Evolutionary conservation across 257 asterid species (phyloP).

Genomic region (Solanum phureja): DNA sequence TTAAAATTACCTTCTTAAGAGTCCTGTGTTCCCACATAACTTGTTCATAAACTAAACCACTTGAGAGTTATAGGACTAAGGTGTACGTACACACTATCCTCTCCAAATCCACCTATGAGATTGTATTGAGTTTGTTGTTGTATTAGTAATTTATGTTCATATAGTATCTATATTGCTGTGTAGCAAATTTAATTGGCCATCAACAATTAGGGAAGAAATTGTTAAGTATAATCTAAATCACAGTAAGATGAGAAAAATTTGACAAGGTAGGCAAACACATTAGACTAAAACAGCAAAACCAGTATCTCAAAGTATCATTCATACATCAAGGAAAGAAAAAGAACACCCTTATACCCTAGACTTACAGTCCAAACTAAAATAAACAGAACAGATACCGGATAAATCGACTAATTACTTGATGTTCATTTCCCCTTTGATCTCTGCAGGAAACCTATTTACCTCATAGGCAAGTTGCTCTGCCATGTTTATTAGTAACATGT

Average conservation of each 20-base stretch:
- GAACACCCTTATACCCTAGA: background rate
- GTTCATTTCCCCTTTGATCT: background rate
- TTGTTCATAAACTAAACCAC: background rate
- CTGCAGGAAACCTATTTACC: background rate
- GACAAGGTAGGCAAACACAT: background rate
- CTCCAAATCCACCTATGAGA: background rate
- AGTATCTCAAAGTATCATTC: background rate
- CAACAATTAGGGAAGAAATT: background rate
- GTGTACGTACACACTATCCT: fast-evolving
- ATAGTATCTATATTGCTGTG: background rate
- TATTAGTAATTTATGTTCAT: background rate
- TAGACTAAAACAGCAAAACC: background rate
- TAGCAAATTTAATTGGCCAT: background rate
- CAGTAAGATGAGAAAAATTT: background rate
- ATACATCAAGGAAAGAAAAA: background rate
- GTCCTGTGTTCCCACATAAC: background rate
- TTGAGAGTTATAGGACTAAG: background rate
- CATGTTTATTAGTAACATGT: background rate
- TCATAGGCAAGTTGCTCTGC: background rate
- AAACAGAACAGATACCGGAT: background rate
- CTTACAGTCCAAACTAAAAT: background rate
- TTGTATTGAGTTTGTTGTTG: background rate
- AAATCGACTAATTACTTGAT: background rate
- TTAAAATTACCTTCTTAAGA: background rate
- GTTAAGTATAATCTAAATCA: background rate